Evolutionary conservation across 1,284 basidiomycete species (phyloP).

Genomic region (Sanghuangporus baumii): DNA sequence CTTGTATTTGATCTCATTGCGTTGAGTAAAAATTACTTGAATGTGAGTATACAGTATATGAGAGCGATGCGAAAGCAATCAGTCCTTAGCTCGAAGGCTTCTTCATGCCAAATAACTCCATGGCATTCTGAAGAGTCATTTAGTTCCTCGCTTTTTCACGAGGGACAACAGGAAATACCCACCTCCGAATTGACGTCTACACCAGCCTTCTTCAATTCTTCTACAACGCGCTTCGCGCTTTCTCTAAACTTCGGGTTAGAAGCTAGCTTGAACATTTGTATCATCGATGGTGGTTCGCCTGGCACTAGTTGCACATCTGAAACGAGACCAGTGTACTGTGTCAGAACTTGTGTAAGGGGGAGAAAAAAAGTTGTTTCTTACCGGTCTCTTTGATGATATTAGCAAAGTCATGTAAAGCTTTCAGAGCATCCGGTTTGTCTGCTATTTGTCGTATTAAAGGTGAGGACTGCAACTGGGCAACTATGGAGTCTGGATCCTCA

Average conservation of each 20-base stretch:
- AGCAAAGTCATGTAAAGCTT: conserved; percentile 41
- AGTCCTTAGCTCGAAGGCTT: conserved; percentile 1
- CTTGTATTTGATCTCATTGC: background rate
- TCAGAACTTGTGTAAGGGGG: background rate
- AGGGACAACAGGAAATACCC: conserved; percentile 14
- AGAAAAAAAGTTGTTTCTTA: conserved; percentile 25
- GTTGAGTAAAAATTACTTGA: background rate
- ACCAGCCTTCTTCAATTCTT: conserved; percentile 54
- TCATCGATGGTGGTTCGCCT: conserved; percentile 40
- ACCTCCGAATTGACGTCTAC: conserved; percentile 46
- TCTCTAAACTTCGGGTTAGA: conserved; percentile 47
- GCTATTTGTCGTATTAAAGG: conserved; percentile 43
- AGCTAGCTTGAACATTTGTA: conserved; percentile 47
- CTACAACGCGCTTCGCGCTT: conserved; percentile 40
- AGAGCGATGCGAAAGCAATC: background rate
- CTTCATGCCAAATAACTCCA: conserved; percentile 12
- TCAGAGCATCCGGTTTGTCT: conserved; percentile 43
- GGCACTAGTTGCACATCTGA: conserved; percentile 42
- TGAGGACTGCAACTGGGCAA: conserved; percentile 21
- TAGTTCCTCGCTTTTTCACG: background rate
- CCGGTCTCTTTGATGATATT: conserved; percentile 46
- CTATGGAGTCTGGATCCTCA: conserved; percentile 33
- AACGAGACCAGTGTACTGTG: background rate
- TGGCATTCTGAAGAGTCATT: conserved; percentile 5
- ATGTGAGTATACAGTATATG: background rate